Evolutionary conservation across 139 green algal species (phyloP), one percentile per base, ranked within the genome.

Genomic region (Deuterostichococcus epilithicus): DNA sequence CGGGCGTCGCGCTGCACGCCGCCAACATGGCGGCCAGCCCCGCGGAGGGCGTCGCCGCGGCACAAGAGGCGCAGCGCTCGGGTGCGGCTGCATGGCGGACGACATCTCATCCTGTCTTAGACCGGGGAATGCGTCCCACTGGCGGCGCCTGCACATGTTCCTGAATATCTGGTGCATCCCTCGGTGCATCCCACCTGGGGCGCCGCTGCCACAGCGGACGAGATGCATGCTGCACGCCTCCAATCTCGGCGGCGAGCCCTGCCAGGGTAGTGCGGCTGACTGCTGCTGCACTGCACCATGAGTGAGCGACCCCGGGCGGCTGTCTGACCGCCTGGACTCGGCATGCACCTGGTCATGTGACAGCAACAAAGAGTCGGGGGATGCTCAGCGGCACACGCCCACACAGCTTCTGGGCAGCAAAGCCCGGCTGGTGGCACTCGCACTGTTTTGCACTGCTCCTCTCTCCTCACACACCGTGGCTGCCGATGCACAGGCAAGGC

Each of bases 1-100:
- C 94, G 0, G 94, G 92, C 1, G 94, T 97, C 33, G 96, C 95
- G 25, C 86, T 99, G 52, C 92, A 92, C 8, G 92, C 96, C 1
- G 87, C 78, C 15, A 65, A 90, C 70, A 80, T 98, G 18, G 89
- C 88, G 13, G 36, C 71, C 28, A 84, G 70, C 37, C 83, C 94
- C 0, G 63, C 73, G 58, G 96, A 98, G 68, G 96, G 96, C 20
- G 87, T 99, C 25, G 90, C 87, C 23, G 90, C 97, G 84, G 94
- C 93, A 0, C 88, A 92, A 80, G 92, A 96, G 80, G 88, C 83
- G 67, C 92, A 96, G 63, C 6, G 23, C 22, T 42, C 30, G 18
- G 44, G 33, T 74, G 36, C 15, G 42, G 23, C 34, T 71, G n/a
- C n/a, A n/a, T n/a, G n/a, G 65, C 23, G 65, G n/a, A 15, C 36